Evolutionary conservation across 768 basidiomycete species (phyloP).

Genomic region (Amanita pseudoporphyria): DNA sequence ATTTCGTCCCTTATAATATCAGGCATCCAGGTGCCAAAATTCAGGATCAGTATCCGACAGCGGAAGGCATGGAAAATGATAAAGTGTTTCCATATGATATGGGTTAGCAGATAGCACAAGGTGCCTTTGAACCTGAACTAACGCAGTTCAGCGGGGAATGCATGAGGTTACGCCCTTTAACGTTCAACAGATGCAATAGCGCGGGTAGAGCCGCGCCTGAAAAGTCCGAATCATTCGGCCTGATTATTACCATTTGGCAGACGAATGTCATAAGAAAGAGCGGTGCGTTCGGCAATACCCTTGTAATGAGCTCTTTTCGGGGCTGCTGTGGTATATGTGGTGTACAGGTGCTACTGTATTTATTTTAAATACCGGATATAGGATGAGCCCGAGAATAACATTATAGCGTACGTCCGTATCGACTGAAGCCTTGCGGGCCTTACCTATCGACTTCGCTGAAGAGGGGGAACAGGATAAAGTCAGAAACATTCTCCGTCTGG

Average conservation of each 20-base stretch:
- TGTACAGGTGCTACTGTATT: neutral
- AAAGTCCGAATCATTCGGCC: neutral
- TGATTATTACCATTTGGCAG: neutral
- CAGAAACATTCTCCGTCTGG: neutral
- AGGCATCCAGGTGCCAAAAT: no score
- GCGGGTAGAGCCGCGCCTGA: neutral
- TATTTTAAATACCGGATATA: neutral
- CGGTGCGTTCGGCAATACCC: neutral
- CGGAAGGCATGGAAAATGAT: no score
- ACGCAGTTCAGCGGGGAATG: neutral
- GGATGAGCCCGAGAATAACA: neutral
- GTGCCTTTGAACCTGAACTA: neutral
- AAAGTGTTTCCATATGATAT: neutral
- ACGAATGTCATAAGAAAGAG: neutral
- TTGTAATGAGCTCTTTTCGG: neutral
- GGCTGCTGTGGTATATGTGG: neutral
- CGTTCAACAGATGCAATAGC: neutral
- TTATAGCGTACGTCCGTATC: neutral
- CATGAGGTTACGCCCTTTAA: neutral
- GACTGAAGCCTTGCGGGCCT: neutral
- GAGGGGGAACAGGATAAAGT: slow-evolving; percentile 1
- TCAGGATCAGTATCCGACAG: no score
- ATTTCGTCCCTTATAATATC: neutral
- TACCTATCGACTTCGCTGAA: slow-evolving; percentile 31
- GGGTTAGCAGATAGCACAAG: neutral